A percentile compares a stretch with the other conserved stretches of the same genome.
phyloP scores from a whole-genome alignment of 495 filamentous ascomycete genomes.

The Penicillium flavigenum region DNA sequence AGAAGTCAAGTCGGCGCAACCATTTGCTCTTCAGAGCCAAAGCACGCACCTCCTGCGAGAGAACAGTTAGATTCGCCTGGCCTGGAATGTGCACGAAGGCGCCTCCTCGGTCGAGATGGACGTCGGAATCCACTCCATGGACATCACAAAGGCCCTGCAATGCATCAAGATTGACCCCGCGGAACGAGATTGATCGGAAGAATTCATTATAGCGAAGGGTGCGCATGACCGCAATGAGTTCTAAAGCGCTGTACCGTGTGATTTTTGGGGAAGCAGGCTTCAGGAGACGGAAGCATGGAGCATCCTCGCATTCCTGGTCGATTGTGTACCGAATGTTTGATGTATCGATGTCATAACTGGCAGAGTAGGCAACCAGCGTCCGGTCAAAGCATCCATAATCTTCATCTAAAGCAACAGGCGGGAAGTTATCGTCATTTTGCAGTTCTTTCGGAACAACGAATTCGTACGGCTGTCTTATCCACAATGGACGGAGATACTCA shows the following conservation, averaged over 20 bases:
- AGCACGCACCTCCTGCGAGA: slow-evolving; percentile 73
- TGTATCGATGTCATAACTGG: slow-evolving; percentile 70
- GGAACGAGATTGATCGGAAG: slow-evolving; percentile 82
- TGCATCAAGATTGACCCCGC: slow-evolving; percentile 66
- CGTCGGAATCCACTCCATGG: slow-evolving; percentile 63
- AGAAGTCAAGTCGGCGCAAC: slow-evolving; percentile 65
- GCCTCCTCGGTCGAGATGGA: slow-evolving; percentile 56
- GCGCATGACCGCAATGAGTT: slow-evolving; percentile 82
- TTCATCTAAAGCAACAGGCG: slow-evolving; percentile 62
- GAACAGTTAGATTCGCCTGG: slow-evolving; percentile 57
- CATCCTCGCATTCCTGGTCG: slow-evolving; percentile 72
- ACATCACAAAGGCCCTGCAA: slow-evolving; percentile 61
- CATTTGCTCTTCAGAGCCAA: slow-evolving; percentile 65
- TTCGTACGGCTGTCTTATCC: slow-evolving; percentile 69
- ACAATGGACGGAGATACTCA: slow-evolving; percentile 78
- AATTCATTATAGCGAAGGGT: slow-evolving; percentile 89
- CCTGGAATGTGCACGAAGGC: slow-evolving; percentile 57
- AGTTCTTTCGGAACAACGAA: slow-evolving; percentile 62
- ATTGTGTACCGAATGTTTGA: slow-evolving; percentile 76
- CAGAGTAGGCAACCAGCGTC: slow-evolving; percentile 82
- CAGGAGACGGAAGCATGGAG: slow-evolving; percentile 79
- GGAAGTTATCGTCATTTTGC: slow-evolving; percentile 58
- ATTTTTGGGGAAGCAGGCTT: slow-evolving; percentile 56
- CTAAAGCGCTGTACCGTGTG: slow-evolving; percentile 64
- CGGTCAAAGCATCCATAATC: slow-evolving; percentile 79